These are phyloP conservation scores for Jackrogersella minutella DNA, from an alignment of 495 filamentous ascomycete genomes.

Conservation along the genomic window DNA sequence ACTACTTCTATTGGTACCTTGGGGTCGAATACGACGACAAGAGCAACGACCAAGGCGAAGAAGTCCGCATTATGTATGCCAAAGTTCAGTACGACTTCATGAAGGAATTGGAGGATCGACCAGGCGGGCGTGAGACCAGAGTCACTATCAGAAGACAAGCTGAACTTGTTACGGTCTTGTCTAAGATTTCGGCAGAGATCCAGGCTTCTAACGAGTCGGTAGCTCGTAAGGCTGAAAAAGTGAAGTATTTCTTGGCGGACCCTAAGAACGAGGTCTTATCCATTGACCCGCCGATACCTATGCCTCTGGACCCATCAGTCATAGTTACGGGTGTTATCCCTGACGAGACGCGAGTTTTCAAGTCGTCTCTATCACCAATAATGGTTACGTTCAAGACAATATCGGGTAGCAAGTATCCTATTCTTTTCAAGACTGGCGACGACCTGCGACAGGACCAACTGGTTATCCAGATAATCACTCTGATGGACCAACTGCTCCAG, in stretches of 20 bases:
- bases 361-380: constrained; percentile 89
- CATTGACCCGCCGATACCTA: constrained; percentile 85
- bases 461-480: constrained; percentile 95
- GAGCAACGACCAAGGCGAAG: constrained; percentile 70
- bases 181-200: constrained; percentile 89
- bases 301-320: constrained; percentile 88
- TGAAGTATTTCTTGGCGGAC: constrained; percentile 85
- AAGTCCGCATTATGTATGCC: constrained; percentile 83
- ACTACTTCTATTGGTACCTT: constrained; percentile 97
- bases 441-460: constrained; percentile 97
- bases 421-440: constrained; percentile 97
- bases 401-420: constrained; percentile 78
- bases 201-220: constrained; percentile 81
- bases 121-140: constrained; percentile 72
- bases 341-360: constrained; percentile 91
- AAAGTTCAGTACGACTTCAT: constrained; percentile 97
- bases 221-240: constrained; percentile 76
- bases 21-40: constrained; percentile 94
- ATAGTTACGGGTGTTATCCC: constrained; percentile 79
- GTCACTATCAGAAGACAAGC: constrained; percentile 84
- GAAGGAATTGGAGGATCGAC: constrained; percentile 71
- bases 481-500: constrained; percentile 95
- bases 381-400: constrained; percentile 89
- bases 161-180: constrained; percentile 85
- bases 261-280: constrained; percentile 83